These are phyloP conservation scores for Zygnema circumcarinatum DNA, from an alignment of 139 green algal species.

Conservation along the genomic window DNA sequence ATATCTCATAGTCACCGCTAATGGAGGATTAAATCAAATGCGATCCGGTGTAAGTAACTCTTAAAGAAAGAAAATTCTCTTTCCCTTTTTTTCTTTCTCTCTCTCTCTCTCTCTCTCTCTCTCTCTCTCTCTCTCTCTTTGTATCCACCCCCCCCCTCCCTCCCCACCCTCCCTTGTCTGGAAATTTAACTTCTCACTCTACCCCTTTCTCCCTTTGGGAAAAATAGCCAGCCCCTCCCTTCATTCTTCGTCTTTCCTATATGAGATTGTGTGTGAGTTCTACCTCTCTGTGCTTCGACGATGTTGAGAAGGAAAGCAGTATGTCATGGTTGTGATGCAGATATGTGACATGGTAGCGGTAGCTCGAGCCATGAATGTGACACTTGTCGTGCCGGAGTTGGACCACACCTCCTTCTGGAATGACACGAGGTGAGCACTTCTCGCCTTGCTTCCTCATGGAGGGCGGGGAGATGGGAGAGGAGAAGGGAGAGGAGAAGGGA, in stretches of 20 bases:
- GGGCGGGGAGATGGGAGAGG: too few species aligned
- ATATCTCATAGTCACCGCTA: slow-evolving; percentile 42
- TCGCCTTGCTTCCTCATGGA: neutral
- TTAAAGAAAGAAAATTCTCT: neutral
- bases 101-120: neutral
- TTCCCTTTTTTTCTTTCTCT: neutral
- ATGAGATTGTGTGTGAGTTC: too few species aligned
- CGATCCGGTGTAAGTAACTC: slow-evolving; percentile 25
- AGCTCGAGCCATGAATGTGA: slow-evolving; percentile 53
- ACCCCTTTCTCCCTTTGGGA: too few species aligned
- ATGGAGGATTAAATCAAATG: slow-evolving; percentile 47
- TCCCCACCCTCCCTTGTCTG: too few species aligned
- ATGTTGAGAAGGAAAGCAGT: too few species aligned
- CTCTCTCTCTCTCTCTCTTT: neutral
- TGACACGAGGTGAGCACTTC: neutral
- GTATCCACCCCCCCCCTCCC: too few species aligned
- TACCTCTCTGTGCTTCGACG: too few species aligned
- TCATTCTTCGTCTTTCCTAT: too few species aligned
- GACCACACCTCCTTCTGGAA: slow-evolving; percentile 56
- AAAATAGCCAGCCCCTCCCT: too few species aligned
- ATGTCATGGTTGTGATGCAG: too few species aligned
- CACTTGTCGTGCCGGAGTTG: slow-evolving; percentile 48
- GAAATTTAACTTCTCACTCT: too few species aligned
- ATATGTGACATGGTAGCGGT: slow-evolving; percentile 61
- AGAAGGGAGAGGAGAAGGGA: too few species aligned